Conservation (phyloP, 306 rosid species). For the Gillenia trifoliata region DNA sequence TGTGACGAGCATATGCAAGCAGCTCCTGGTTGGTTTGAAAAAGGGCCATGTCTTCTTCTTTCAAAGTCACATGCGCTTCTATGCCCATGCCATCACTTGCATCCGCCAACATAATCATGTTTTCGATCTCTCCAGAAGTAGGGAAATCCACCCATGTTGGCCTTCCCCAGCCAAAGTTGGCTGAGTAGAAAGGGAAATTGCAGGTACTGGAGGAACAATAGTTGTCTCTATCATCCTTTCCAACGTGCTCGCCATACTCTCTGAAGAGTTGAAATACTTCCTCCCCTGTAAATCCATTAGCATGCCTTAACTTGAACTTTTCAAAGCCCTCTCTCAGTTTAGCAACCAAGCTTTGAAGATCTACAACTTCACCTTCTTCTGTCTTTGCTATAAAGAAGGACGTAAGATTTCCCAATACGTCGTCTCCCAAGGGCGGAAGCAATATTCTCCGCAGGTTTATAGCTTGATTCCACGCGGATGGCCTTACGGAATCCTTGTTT, state of each 20-base stretch:
- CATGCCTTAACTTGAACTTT: neutral
- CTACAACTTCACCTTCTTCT: neutral
- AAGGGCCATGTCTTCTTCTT: too few relatives aligned
- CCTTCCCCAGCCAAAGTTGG: constrained; percentile 31
- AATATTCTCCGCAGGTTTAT: constrained; percentile 29
- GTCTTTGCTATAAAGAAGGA: constrained; percentile 14
- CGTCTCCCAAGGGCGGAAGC: constrained; percentile 12
- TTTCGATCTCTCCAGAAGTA: neutral
- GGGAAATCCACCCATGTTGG: constrained; percentile 23
- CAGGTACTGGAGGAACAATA: constrained; percentile 10
- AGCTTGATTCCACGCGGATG: constrained; percentile 26
- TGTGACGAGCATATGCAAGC: too few relatives aligned
- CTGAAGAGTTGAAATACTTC: neutral
- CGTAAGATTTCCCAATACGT: constrained; percentile 37
- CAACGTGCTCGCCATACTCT: neutral
- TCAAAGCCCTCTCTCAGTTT: neutral
- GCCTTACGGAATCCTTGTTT: constrained; percentile 2
- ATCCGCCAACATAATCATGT: constrained; percentile 8
- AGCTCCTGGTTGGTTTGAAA: too few relatives aligned
- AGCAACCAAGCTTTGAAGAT: neutral
- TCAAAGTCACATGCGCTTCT: too few relatives aligned
- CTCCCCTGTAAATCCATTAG: neutral
- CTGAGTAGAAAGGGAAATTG: constrained; percentile 12
- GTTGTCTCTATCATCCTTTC: neutral
- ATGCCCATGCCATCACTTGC: neutral